Evolutionary conservation across 2,329 filamentous ascomycete species (phyloP), one percentile per base, ranked within the genome.

Genomic region (Rhexocercosporidium sp.): DNA sequence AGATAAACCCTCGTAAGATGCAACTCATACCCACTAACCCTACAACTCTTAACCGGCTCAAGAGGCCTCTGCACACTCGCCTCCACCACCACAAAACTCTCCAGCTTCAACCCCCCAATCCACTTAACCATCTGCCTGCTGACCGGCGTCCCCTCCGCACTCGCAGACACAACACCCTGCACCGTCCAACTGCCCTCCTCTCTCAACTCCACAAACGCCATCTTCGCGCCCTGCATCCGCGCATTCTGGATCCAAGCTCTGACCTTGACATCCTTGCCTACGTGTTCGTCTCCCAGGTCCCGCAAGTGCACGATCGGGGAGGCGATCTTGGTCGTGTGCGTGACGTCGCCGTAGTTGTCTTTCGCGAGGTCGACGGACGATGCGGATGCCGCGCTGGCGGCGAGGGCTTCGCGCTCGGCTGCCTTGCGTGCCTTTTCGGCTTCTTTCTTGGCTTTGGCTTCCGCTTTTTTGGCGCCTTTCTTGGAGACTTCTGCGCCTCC

Each of bases 101-200:
- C 95, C 54, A 90, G 85, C 76, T 88, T 91, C 72, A 97, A 81
- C 51, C 83, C 86, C 57, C 87, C 88, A 59, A 91, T 89, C 88
- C 92, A 98, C 82, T 98, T 98, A 78, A 97, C 92, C 95, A 98
- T 98, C 80, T 92, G 93, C 78, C 90, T 90, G 69, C 88, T 92
- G 44, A 94, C 86, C 7, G 81, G 81, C 59, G 82, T 86, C 41
- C 85, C 88, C 75, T 93, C 88, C 77, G 84, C 81, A 75, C 87
- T 87, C 59, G 88, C 90, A 20, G 86, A 85, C 18, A 93, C 83
- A 44, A 97, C 90, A 61, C 91, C 93, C 82, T 97, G 94, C 46
- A 97, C 90, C 29, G 90, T 91, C 84, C 91, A 90, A 75, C 89
- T 86, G 67, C 86, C 83, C 79, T 93, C 86, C 79, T 93, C 86